Evolutionary conservation across 192 early-diverging fungal genomes (phyloP).

Genomic region (Podila horticola): DNA sequence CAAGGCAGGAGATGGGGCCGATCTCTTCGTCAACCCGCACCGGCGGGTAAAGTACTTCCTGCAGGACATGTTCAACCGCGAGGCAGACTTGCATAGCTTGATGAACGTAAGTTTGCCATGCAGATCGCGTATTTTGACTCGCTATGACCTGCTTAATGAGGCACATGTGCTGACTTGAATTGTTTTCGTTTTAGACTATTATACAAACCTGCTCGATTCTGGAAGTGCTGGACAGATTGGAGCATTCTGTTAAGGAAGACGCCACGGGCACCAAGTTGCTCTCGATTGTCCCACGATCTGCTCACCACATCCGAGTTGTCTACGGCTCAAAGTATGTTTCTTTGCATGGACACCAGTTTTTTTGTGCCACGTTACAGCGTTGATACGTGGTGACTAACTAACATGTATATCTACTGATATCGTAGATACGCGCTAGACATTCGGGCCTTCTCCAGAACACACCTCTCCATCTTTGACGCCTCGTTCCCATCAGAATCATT

Average conservation of each 20-base stretch:
- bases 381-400: neutral
- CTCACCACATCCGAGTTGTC: slow-evolving; percentile 37
- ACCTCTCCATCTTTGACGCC: slow-evolving; percentile 39
- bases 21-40: slow-evolving; percentile 25
- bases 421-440: slow-evolving; percentile 43
- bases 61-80: slow-evolving; percentile 47
- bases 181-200: slow-evolving; percentile 13
- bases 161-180: neutral
- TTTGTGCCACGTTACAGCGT: too few species aligned
- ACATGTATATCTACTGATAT: neutral
- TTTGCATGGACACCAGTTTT: neutral
- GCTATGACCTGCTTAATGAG: too few species aligned
- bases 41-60: slow-evolving; percentile 43
- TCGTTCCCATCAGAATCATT: slow-evolving; percentile 42
- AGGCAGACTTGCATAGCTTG: slow-evolving; percentile 35
- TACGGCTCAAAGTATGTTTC: slow-evolving; percentile 43
- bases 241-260: slow-evolving; percentile 42
- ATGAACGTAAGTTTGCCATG: slow-evolving; percentile 35
- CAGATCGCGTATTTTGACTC: neutral
- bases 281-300: slow-evolving; percentile 37
- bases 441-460: slow-evolving; percentile 30
- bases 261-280: slow-evolving; percentile 32
- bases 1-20: neutral
- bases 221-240: slow-evolving; percentile 41
- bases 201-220: slow-evolving; percentile 33